Conservation (phyloP, 2,329 filamentous ascomycete species). For the Dactylellina sp. region DNA sequence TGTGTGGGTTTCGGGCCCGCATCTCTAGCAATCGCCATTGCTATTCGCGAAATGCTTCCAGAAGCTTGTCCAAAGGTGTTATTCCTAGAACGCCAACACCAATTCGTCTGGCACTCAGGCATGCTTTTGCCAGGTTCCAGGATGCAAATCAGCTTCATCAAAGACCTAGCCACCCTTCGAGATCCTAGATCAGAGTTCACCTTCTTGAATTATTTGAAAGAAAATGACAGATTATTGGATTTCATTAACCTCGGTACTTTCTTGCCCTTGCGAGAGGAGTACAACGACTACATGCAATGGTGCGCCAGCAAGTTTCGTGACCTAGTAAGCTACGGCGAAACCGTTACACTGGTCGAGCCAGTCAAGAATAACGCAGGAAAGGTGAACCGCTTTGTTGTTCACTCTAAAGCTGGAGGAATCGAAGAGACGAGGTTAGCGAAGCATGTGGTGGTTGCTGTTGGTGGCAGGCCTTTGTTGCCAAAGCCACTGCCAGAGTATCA, state of each 20-base stretch:
- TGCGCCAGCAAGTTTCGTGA: slow-evolving; percentile 82
- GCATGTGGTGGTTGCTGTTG: slow-evolving; percentile 74
- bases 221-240: slow-evolving; percentile 81
- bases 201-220: slow-evolving; percentile 92
- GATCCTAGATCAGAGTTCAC: slow-evolving; percentile 92
- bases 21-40: slow-evolving; percentile 87
- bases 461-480: slow-evolving; percentile 78
- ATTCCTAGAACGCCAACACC: slow-evolving; percentile 85
- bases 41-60: slow-evolving; percentile 80
- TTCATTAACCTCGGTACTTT: slow-evolving; percentile 94
- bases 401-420: slow-evolving; percentile 60
- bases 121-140: slow-evolving; percentile 93
- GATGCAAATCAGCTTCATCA: slow-evolving; percentile 98
- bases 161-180: slow-evolving; percentile 89
- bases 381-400: slow-evolving; percentile 61
- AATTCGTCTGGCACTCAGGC: slow-evolving; percentile 92
- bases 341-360: slow-evolving; percentile 79
- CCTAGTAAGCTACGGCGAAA: slow-evolving; percentile 79
- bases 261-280: slow-evolving; percentile 85
- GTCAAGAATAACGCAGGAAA: slow-evolving; percentile 64
- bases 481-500: slow-evolving; percentile 73
- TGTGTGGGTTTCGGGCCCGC: slow-evolving; percentile 95
- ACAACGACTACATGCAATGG: slow-evolving; percentile 96
- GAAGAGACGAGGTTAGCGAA: slow-evolving; percentile 65
- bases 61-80: slow-evolving; percentile 76